A percentile compares a stretch with the other conserved stretches of the same genome.
phyloP scores from a whole-genome alignment of 106 monocot genomes.

The Allium sativum region DNA sequence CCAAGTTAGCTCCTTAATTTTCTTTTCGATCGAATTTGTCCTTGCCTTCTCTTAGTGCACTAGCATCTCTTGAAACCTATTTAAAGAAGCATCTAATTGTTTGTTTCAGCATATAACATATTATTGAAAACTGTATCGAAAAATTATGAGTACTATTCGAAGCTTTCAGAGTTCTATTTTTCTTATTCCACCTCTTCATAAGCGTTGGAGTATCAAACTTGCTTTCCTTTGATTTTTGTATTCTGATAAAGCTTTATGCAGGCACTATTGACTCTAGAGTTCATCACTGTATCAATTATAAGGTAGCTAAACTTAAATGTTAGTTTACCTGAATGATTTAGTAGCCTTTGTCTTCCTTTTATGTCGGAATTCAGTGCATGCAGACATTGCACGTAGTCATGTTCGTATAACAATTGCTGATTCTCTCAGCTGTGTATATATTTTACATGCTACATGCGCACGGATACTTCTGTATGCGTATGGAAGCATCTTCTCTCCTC shows the following conservation, averaged over 20 bases:
- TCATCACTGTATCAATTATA: neutral
- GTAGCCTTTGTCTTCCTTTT: conserved; percentile 71
- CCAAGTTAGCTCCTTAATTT: conserved; percentile 92
- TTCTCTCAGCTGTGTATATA: conserved; percentile 27
- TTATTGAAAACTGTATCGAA: neutral
- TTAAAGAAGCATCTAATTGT: conserved; percentile 5
- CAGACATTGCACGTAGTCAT: conserved; percentile 82
- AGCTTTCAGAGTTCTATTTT: conserved; percentile 87
- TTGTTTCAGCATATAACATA: neutral
- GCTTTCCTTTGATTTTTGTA: conserved; percentile 65
- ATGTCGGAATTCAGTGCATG: conserved; percentile 59
- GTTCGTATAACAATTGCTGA: conserved; percentile 66
- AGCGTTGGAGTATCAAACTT: conserved; percentile 63
- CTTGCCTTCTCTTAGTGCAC: conserved; percentile 94
- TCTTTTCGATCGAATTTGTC: conserved; percentile 95
- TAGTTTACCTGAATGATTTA: conserved; percentile 58
- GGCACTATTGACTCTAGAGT: conserved; percentile 72
- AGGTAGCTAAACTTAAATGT: too few species aligned
- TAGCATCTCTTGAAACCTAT: conserved; percentile 90
- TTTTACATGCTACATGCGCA: conserved; percentile 31
- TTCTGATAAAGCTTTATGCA: conserved; percentile 41
- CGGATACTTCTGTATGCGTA: conserved; percentile 85
- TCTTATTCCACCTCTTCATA: conserved; percentile 87
- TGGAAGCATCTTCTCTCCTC: conserved; percentile 74
- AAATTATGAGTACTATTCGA: conserved; percentile 37